These are phyloP conservation scores for Astraeus odoratus DNA, from an alignment of 768 basidiomycete species.

Conservation along the genomic window DNA sequence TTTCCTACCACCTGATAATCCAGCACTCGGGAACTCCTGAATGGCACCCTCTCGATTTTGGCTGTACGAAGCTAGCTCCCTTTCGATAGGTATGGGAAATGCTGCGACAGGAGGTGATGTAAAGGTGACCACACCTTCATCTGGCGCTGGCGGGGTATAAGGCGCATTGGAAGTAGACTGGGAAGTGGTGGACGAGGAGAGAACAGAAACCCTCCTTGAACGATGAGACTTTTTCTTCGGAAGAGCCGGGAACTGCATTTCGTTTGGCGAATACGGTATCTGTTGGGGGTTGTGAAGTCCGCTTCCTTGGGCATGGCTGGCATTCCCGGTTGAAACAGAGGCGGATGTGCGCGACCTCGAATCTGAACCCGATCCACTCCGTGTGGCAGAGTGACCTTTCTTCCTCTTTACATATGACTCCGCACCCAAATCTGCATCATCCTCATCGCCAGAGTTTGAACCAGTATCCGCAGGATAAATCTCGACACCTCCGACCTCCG, in stretches of 20 bases:
- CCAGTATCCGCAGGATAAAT: neutral
- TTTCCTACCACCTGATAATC: conserved; percentile 27
- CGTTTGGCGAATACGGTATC: conserved; percentile 20
- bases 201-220: conserved; percentile 26
- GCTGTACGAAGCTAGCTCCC: conserved; percentile 21
- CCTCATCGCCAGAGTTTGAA: conserved; percentile 26
- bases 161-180: conserved; percentile 43
- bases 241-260: conserved; percentile 20
- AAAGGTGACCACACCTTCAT: conserved; percentile 31
- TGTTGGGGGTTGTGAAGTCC: conserved; percentile 20
- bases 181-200: conserved; percentile 36
- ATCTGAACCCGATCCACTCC: conserved; percentile 42
- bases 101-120: conserved; percentile 14
- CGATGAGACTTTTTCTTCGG: conserved; percentile 15
- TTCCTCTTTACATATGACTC: conserved; percentile 41
- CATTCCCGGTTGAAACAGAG: conserved; percentile 30
- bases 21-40: conserved; percentile 32
- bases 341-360: conserved; percentile 57
- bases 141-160: conserved; percentile 31
- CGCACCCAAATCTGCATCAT: conserved; percentile 59
- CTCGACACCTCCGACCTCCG: conserved; percentile 19
- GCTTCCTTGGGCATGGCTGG: conserved; percentile 18
- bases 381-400: conserved; percentile 19
- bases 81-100: conserved; percentile 25
- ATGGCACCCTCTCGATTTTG: conserved; percentile 22